Evolutionary conservation across 257 asterid species (phyloP).

Genomic region (Solanum habrochaites): DNA sequence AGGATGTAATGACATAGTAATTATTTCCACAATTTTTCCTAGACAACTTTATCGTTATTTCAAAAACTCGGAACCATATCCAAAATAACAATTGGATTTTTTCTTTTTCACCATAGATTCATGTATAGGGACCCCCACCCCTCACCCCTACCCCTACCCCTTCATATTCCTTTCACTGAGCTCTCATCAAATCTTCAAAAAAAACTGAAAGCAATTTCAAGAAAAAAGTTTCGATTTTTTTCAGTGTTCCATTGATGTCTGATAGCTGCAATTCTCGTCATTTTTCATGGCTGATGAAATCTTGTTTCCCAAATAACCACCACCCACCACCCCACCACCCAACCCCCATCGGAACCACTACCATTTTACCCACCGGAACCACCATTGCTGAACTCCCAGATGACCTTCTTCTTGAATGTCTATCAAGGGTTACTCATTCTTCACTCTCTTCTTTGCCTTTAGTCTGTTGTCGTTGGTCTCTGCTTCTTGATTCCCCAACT

Average conservation of each 20-base stretch:
- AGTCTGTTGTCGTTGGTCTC: slow-evolving; percentile 86
- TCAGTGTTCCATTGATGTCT: background rate
- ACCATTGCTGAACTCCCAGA: slow-evolving; percentile 68
- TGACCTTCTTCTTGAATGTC: slow-evolving; percentile 74
- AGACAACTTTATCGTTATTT: no score
- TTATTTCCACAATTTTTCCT: background rate
- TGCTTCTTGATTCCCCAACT: slow-evolving; percentile 47
- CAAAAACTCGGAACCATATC: background rate
- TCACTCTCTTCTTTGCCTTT: slow-evolving; percentile 54
- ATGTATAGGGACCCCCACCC: background rate
- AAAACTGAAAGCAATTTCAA: no score
- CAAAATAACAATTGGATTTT: background rate
- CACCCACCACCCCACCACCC: slow-evolving; percentile 16
- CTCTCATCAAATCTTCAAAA: background rate
- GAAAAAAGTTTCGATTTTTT: background rate
- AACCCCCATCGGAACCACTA: slow-evolving; percentile 14
- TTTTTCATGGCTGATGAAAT: slow-evolving; percentile 82
- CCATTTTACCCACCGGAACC: slow-evolving; percentile 8
- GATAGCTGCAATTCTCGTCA: slow-evolving; percentile 68
- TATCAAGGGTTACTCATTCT: slow-evolving; percentile 49
- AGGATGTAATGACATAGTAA: no score
- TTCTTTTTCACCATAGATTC: background rate
- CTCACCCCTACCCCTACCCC: background rate
- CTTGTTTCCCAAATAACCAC: slow-evolving; percentile 67
- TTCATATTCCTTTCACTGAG: background rate